Conservation (phyloP, 2,329 filamentous ascomycete species). For the Nakataea oryzae region DNA sequence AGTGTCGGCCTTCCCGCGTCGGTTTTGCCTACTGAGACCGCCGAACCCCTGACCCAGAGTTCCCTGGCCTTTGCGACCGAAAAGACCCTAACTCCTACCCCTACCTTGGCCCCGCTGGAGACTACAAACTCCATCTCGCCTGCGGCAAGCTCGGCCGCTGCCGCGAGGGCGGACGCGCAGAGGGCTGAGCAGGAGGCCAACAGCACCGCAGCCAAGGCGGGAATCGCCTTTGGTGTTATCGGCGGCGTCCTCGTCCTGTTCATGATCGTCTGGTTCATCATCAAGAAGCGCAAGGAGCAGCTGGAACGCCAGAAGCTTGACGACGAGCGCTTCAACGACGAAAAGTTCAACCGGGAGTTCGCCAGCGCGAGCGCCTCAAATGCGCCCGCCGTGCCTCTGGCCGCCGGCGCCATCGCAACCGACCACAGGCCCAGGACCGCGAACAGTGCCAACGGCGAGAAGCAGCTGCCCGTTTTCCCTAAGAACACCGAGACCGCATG, state of each 20-base stretch:
- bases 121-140: slow-evolving; percentile 10
- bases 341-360: slow-evolving; percentile 45
- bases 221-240: slow-evolving; percentile 75
- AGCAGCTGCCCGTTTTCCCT: background rate
- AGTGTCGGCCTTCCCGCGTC: background rate
- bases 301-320: slow-evolving; percentile 34
- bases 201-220: slow-evolving; percentile 52
- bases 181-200: slow-evolving; percentile 8
- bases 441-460: background rate
- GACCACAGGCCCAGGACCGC: background rate
- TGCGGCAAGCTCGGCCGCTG: slow-evolving; percentile 6
- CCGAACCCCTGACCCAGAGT: background rate
- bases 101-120: slow-evolving; percentile 9
- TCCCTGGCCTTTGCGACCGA: background rate
- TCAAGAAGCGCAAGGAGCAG: slow-evolving; percentile 62
- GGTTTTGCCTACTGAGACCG: background rate
- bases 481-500: slow-evolving; percentile 23
- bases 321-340: slow-evolving; percentile 35
- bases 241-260: slow-evolving; percentile 56
- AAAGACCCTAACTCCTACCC: slow-evolving; percentile 11
- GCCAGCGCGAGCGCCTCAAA: slow-evolving; percentile 13
- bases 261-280: slow-evolving; percentile 59
- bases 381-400: slow-evolving; percentile 46
- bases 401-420: slow-evolving; percentile 19
- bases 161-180: background rate